Base-by-base conservation (phyloP, 257 asterid species). In the Solanum sitiens region DNA sequence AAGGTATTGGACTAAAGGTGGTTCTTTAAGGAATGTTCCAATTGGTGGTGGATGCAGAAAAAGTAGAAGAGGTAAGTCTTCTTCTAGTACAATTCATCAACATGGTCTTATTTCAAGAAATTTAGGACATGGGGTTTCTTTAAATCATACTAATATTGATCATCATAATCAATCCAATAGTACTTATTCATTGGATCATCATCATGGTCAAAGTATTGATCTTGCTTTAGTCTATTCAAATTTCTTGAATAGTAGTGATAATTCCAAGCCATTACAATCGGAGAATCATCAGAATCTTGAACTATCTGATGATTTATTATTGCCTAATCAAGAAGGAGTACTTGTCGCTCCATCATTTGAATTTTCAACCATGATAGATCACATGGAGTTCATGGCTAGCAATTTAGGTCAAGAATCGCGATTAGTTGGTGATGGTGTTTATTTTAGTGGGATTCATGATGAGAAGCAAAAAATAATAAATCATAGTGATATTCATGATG, bases 1-100 rank as follows among this genome's bases (percentile, higher is more conserved):
- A 70, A 91, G 98, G 87, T 95, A 95, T 83, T 95, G 98, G 98
- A 95, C 98, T 8, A 93, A 91, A 90, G 98, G 98, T 1, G 98
- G 98, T 21, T 95, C 98, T 32, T 96, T 95, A 18, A 91, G 98
- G 40, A 94, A 94, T 87, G 95, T 95, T 4, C 98, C 98, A 2
- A 72, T 94, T 2, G 98, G 98, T 15, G 98, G 98, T 11, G 98
- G 96, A 8, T 95, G 96, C 44, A 93, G 98, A 37, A 74, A 74
- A 45, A 74, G 82, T 74, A 74, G 82, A 37, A 74, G 50, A 74
- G 85, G 91, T 67, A 25, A 61, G 42, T 76, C 87, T 27, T 53
- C 70, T 72, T 86, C 8, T 10, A 37, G 47, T 30, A 35, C 10
- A 23, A 80, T 80, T 47, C 85, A 77, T 59, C 84, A 79, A 13